phyloP scores from a whole-genome alignment of 2,329 filamentous ascomycete species.

The Aspergillus spinulosporus region DNA sequence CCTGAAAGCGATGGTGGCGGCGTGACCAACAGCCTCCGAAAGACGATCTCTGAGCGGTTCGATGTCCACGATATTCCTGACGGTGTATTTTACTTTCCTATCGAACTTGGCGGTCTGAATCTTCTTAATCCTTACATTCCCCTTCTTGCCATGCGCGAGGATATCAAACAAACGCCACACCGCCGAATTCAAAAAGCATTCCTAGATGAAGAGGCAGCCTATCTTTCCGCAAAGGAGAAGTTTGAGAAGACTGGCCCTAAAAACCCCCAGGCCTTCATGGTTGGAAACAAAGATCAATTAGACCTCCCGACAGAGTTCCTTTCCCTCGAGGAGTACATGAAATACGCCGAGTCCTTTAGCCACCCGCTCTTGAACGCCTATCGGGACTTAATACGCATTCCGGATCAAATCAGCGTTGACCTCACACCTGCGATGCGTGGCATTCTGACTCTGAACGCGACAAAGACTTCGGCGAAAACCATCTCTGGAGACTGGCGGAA shows the following conservation, averaged over 20 bases:
- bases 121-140: constrained; percentile 53
- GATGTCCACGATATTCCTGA: constrained; percentile 49
- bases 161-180: constrained; percentile 38
- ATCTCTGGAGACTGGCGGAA: constrained; percentile 30
- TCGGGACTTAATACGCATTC: constrained; percentile 31
- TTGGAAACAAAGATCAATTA: constrained; percentile 13
- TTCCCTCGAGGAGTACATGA: constrained; percentile 41
- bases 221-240: constrained; percentile 45
- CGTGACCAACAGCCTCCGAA: constrained; percentile 58
- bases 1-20: constrained; percentile 40
- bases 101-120: constrained; percentile 53
- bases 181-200: constrained; percentile 35
- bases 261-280: neutral
- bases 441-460: constrained; percentile 23
- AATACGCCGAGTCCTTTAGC: constrained; percentile 38
- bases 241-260: constrained; percentile 31
- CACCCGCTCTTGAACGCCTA: constrained; percentile 34
- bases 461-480: constrained; percentile 10
- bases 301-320: constrained; percentile 30
- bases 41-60: constrained; percentile 55
- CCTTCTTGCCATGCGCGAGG: constrained; percentile 50
- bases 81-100: constrained; percentile 55
- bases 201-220: constrained; percentile 54
- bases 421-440: constrained; percentile 30
- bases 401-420: constrained; percentile 33